Evolutionary conservation across 2,329 filamentous ascomycete species (phyloP).

Genomic region (Tolypocladium endophyticum): DNA sequence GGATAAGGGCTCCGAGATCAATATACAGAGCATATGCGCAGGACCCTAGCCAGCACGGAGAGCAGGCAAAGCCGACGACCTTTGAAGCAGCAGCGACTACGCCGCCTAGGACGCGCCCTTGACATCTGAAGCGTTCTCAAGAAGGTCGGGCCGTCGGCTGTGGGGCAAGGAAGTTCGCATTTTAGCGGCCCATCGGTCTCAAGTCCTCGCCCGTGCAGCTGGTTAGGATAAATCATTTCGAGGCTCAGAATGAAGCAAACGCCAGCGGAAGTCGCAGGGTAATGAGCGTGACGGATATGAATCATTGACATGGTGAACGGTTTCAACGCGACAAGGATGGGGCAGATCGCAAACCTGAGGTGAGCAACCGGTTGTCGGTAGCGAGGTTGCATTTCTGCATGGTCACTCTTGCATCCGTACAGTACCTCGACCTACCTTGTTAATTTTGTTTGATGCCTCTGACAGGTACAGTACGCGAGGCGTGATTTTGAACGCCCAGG

Average conservation of each 20-base stretch:
- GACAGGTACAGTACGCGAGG: too few relatives aligned
- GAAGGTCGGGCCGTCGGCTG: conserved; percentile 1
- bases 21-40: not conserved
- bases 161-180: not conserved
- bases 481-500: too few relatives aligned
- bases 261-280: not conserved
- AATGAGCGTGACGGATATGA: not conserved
- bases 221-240: not conserved
- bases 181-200: not conserved
- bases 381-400: too few relatives aligned
- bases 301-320: not conserved
- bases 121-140: not conserved
- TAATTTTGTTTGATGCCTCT: too few relatives aligned
- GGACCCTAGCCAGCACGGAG: not conserved
- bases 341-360: too few relatives aligned
- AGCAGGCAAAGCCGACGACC: not conserved
- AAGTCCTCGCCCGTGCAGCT: not conserved
- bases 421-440: too few relatives aligned
- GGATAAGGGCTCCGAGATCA: not conserved
- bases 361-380: too few relatives aligned
- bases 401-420: too few relatives aligned
- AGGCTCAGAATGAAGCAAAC: not conserved
- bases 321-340: not conserved
- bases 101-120: not conserved
- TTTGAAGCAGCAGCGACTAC: not conserved